phyloP scores from a whole-genome alignment of 78 protist species.

The Dictyostelium brefeldianum region DNA sequence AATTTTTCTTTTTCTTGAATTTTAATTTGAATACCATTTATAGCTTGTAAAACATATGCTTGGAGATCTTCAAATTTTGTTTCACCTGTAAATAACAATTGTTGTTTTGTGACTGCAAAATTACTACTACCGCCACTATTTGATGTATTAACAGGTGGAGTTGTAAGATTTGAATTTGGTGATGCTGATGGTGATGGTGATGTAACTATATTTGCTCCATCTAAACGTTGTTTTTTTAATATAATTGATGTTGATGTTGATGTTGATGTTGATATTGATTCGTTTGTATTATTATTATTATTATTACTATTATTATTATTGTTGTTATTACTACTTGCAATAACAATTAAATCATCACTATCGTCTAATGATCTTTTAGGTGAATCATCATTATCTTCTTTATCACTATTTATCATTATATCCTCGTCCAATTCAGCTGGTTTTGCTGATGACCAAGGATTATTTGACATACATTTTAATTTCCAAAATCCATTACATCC shows the following conservation, averaged over 20 bases:
- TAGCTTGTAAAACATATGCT: neutral
- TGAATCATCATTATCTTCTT: slow-evolving; percentile 19
- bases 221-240: neutral
- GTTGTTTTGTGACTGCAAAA: neutral
- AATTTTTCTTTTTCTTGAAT: slow-evolving; percentile 21
- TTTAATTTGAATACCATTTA: slow-evolving; percentile 10
- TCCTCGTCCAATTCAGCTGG: slow-evolving; percentile 45
- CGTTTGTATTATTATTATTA: neutral
- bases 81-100: slow-evolving; percentile 3
- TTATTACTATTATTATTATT: slow-evolving; percentile 26
- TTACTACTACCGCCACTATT: neutral
- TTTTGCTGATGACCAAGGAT: slow-evolving; percentile 62
- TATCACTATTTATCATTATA: neutral
- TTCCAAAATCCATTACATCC: slow-evolving; percentile 83
- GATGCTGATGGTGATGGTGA: neutral
- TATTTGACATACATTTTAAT: slow-evolving; percentile 39
- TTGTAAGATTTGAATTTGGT: neutral
- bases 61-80: slow-evolving; percentile 7
- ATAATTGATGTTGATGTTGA: neutral
- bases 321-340: neutral
- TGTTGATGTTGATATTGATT: neutral
- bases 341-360: neutral
- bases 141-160: neutral
- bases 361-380: neutral
- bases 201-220: neutral